Evolutionary conservation across 2,329 filamentous ascomycete species (phyloP).

Genomic region (Diaporthe citrichinensis): DNA sequence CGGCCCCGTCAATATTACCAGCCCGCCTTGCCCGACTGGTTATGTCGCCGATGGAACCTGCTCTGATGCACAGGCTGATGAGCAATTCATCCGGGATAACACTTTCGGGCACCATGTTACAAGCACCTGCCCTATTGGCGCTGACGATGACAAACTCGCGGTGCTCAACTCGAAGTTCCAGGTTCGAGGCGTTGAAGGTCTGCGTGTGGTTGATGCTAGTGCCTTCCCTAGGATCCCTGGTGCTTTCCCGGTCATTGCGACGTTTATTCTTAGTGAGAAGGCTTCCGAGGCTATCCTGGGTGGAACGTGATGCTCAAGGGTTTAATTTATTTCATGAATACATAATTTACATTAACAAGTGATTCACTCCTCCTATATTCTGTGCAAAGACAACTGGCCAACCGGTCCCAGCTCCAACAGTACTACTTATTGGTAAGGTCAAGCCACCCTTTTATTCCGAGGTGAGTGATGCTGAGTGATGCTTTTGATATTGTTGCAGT

Average conservation of each 20-base stretch:
- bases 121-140: slow-evolving; percentile 26
- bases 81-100: slow-evolving; percentile 19
- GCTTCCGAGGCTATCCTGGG: slow-evolving; percentile 10
- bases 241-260: slow-evolving; percentile 16
- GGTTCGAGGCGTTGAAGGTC: slow-evolving; percentile 54
- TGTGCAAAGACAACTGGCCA: neutral
- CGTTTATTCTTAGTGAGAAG: slow-evolving; percentile 19
- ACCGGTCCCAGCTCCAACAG: too few relatives aligned
- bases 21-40: slow-evolving; percentile 4
- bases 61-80: neutral
- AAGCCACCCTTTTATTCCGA: neutral
- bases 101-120: slow-evolving; percentile 29
- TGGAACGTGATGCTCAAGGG: neutral
- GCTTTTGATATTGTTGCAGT: too few relatives aligned
- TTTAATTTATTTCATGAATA: neutral
- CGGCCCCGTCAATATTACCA: slow-evolving; percentile 12
- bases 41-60: neutral
- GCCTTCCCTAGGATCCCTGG: slow-evolving; percentile 29
- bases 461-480: neutral
- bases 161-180: slow-evolving; percentile 21
- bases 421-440: neutral
- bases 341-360: neutral
- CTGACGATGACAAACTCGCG: slow-evolving; percentile 16
- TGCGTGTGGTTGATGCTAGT: slow-evolving; percentile 35
- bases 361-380: neutral